phyloP scores from a whole-genome alignment of 768 basidiomycete species.

The Lenzites betulinus region DNA sequence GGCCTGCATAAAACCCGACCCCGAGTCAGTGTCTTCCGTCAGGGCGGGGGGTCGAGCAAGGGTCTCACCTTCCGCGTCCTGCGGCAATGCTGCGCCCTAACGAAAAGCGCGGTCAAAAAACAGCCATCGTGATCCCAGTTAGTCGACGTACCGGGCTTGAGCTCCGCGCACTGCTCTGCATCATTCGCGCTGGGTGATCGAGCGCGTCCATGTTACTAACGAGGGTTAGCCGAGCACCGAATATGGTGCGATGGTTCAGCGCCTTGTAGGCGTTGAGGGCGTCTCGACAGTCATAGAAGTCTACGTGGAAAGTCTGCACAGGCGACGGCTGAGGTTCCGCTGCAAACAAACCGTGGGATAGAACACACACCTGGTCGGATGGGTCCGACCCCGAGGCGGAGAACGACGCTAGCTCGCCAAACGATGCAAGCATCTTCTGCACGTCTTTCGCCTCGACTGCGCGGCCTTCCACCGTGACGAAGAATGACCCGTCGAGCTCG shows the following conservation, averaged over 20 bases:
- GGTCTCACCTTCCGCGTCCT: slow-evolving; percentile 15
- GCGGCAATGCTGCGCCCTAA: slow-evolving; percentile 12
- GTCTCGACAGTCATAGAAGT: slow-evolving; percentile 68
- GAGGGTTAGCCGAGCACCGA: slow-evolving; percentile 54
- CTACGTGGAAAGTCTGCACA: slow-evolving; percentile 52
- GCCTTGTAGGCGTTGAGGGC: slow-evolving; percentile 52
- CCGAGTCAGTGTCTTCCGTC: not conserved
- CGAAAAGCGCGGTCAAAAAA: slow-evolving; percentile 3
- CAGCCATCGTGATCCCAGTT: not conserved
- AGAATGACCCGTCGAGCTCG: slow-evolving; percentile 54
- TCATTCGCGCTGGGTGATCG: slow-evolving; percentile 6
- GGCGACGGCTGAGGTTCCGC: not conserved
- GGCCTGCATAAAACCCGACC: slow-evolving; percentile 17
- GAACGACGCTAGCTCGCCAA: slow-evolving; percentile 37
- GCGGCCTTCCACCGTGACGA: slow-evolving; percentile 43
- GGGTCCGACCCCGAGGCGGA: slow-evolving; percentile 14
- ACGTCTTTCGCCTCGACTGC: slow-evolving; percentile 26
- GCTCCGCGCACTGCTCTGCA: slow-evolving; percentile 2
- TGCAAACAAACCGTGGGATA: not conserved
- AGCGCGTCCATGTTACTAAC: slow-evolving; percentile 36
- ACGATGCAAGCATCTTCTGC: slow-evolving; percentile 31
- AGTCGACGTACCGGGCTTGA: slow-evolving; percentile 6
- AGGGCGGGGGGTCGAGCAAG: not conserved
- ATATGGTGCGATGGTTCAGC: slow-evolving; percentile 50
- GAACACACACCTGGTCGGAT: slow-evolving; percentile 20